These are phyloP conservation scores for Selenicereus undatus DNA, from an alignment of 148 eudicot genomes.

Conservation along the genomic window DNA sequence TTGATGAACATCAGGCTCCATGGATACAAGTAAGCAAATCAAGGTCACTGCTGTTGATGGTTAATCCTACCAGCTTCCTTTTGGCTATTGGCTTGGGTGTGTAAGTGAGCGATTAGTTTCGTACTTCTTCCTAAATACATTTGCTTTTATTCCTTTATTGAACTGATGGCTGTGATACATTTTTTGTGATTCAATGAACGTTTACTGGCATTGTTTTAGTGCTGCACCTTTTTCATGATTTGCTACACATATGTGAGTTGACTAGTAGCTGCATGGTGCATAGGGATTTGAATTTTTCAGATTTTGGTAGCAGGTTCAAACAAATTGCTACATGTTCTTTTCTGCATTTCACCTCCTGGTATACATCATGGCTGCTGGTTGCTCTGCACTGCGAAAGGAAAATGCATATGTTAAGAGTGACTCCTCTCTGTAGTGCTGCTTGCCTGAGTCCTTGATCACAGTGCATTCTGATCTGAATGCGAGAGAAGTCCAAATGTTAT, in stretches of 20 bases:
- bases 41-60: conserved; percentile 78
- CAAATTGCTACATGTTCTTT: too few relatives aligned
- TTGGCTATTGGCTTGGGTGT: conserved; percentile 71
- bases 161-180: too few relatives aligned
- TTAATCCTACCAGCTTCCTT: conserved; percentile 71
- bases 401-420: too few relatives aligned
- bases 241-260: not conserved
- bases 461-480: too few relatives aligned
- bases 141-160: too few relatives aligned
- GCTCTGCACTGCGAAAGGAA: too few relatives aligned
- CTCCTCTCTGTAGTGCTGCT: too few relatives aligned
- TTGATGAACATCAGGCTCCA: conserved; percentile 51
- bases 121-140: too few relatives aligned
- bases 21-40: conserved; percentile 98
- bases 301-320: not conserved
- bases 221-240: not conserved
- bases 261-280: not conserved
- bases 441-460: too few relatives aligned
- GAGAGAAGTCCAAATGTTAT: too few relatives aligned
- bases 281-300: not conserved
- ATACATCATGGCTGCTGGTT: too few relatives aligned
- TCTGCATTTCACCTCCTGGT: too few relatives aligned
- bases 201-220: not conserved
- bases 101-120: conserved; percentile 42
- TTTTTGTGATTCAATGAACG: not conserved